phyloP scores from a whole-genome alignment of 1,139 yeast species.

The Saccharomycopsis hybrid region DNA sequence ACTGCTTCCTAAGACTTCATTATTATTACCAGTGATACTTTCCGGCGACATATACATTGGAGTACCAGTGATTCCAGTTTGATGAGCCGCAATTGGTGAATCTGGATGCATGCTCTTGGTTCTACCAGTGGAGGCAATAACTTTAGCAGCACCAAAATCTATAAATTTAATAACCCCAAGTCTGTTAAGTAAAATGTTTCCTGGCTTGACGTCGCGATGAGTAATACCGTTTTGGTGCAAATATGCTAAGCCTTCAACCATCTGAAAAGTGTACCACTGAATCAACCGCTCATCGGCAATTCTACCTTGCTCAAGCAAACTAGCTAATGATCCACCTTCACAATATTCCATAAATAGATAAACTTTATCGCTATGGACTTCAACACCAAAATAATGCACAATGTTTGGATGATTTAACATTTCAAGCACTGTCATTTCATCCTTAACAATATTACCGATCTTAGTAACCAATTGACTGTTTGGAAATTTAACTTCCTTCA shows the following conservation, averaged over 20 bases:
- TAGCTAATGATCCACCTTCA: conserved; percentile 90
- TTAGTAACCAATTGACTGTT: conserved; percentile 82
- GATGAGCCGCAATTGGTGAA: conserved; percentile 19
- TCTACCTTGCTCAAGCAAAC: conserved; percentile 78
- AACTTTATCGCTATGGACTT: conserved; percentile 92
- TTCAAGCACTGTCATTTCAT: conserved; percentile 94
- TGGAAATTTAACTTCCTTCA: conserved; percentile 87
- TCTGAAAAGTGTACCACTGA: conserved; percentile 83
- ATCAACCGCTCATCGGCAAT: conserved; percentile 93
- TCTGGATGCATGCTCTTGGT: conserved; percentile 26
- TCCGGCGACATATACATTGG: conserved; percentile 99
- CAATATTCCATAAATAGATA: conserved; percentile 97
- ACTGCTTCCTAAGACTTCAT: conserved; percentile 61
- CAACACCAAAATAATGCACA: conserved; percentile 94
- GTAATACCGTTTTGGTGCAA: conserved; percentile 94
- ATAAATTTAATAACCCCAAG: conserved; percentile 92
- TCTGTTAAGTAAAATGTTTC: conserved; percentile 82
- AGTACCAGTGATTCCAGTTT: conserved; percentile 70
- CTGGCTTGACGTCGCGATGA: conserved; percentile 96
- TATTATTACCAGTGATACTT: conserved; percentile 74
- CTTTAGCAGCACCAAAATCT: conserved; percentile 97
- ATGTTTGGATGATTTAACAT: conserved; percentile 94
- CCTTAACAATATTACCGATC: conserved; percentile 83
- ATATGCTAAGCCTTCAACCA: conserved; percentile 93
- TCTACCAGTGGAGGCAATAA: conserved; percentile 67